A percentile compares a stretch with the other conserved stretches of the same genome.
phyloP scores from a whole-genome alignment of 352 stramenopile genomes.

The Globisporangium cylindrosporum region DNA sequence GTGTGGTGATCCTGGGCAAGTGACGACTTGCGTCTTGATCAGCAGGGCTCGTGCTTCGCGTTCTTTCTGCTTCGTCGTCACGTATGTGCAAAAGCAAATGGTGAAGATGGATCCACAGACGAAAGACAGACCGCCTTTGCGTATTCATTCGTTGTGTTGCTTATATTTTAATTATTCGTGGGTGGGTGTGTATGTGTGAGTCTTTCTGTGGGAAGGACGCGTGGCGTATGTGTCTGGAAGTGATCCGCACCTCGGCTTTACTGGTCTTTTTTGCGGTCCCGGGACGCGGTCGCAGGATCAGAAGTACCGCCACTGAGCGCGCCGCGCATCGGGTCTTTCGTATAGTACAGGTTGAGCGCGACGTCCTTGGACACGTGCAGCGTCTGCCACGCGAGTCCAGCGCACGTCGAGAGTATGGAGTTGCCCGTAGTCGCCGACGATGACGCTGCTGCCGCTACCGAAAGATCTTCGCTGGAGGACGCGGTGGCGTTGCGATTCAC shows the following conservation, averaged over 20 bases:
- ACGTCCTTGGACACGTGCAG: constrained; percentile 44
- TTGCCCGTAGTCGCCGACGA: constrained; percentile 10
- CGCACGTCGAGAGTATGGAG: constrained; percentile 32
- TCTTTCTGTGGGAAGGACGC: background rate
- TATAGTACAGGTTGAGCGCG: constrained; percentile 39
- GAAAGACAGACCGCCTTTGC: background rate
- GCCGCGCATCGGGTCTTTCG: constrained; percentile 37
- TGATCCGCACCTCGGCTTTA: background rate
- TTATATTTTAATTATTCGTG: background rate
- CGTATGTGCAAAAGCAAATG: background rate
- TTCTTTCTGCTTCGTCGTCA: background rate
- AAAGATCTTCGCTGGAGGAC: background rate
- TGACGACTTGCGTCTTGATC: no score
- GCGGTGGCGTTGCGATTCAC: constrained; percentile 11
- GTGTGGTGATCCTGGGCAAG: no score
- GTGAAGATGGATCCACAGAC: background rate
- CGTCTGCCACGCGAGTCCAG: constrained; percentile 41
- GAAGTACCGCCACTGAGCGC: constrained; percentile 20
- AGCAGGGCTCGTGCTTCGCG: background rate
- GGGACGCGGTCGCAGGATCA: background rate
- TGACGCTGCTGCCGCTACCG: background rate
- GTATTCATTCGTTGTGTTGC: background rate
- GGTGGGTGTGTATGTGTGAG: background rate
- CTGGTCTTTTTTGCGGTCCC: constrained; percentile 1
- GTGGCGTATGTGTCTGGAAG: background rate